Percentiles rank a stretch among this genome's conserved stretches.
Evolutionary conservation across 495 filamentous ascomycete species (phyloP).

Genomic region (Lineolata rhizophorae): DNA sequence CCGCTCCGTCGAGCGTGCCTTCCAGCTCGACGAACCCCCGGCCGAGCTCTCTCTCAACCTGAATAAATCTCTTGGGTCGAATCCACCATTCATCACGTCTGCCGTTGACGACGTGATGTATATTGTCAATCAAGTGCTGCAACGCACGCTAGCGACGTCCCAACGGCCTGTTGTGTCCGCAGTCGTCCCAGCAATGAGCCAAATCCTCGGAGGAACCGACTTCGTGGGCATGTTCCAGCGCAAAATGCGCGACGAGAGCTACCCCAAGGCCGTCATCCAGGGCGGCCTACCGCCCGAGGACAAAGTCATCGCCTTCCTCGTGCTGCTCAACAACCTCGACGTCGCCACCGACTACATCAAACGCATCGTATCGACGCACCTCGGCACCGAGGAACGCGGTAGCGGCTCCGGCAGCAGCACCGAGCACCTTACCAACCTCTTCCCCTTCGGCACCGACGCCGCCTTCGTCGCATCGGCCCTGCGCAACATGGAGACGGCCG

Average conservation of each 20-base stretch:
- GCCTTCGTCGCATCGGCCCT: conserved; percentile 42
- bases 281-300: conserved; percentile 67
- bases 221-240: conserved; percentile 94
- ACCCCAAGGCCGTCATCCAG: conserved; percentile 52
- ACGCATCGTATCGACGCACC: conserved; percentile 54
- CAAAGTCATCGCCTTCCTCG: conserved; percentile 62
- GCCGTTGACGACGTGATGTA: conserved; percentile 99
- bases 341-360: conserved; percentile 70
- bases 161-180: conserved; percentile 51
- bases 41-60: conserved; percentile 52
- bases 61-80: conserved; percentile 38
- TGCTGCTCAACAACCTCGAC: conserved; percentile 90
- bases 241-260: conserved; percentile 89
- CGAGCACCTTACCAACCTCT: conserved; percentile 22
- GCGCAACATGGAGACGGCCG: conserved; percentile 42
- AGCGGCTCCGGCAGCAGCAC: conserved; percentile 1
- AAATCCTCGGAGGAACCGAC: conserved; percentile 63
- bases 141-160: conserved; percentile 66
- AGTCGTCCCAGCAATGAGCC: conserved; percentile 58
- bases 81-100: conserved; percentile 80
- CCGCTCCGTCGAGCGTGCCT: conserved; percentile 86
- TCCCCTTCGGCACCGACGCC: conserved; percentile 59
- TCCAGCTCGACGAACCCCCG: conserved; percentile 93
- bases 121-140: conserved; percentile 79
- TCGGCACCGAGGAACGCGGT: conserved; percentile 19